Base-by-base conservation (phyloP, 805 yeast genomes). In the Jamesozyma spencerorum region DNA sequence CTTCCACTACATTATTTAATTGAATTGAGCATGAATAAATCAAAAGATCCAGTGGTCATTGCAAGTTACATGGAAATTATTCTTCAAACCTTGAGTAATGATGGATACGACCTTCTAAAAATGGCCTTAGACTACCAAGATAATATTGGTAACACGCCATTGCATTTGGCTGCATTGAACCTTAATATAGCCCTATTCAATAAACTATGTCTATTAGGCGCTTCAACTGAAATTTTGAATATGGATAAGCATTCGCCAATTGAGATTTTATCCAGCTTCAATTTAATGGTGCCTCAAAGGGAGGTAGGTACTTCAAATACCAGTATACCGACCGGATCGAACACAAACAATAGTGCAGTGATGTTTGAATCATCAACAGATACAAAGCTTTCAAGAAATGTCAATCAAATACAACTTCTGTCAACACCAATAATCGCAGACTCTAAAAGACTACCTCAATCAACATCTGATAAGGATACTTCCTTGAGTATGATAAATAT, bases 131-230 rank as follows among this genome's bases (percentile, higher is more conserved):
- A 85, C 53, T 86, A 81, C 49, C 85, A 77, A 55, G 97, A 92
- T 60, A 70, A 69, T 17, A 71, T 77, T 44, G 97, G 97, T 4
- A 85, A 87, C 48, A 85, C 97, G 0, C 84, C 94, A 10, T 64
- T 87, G 36, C 95, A 86, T 52, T 66, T 90, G 34, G 87, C 95
- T 1, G 75, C 66, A 1, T 39, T 58, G 19, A 62, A 62, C 39
- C 37, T 55, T 19, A 62, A 61, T 39, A 39, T 61, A 28, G 55
- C 57, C 6, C 40, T 62, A 8, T 62, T 58, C 38, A 55, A 57
- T 36, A 58, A 53, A 39, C 42, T 62, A 3, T 49, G 55, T 34
- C 46, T 56, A 19, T 38, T 62, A 30, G 66, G 66, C 8, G 58
- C 63, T 11, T 56, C 60, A 4, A 52, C 54, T 33, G 58, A 53